phyloP scores from a whole-genome alignment of 495 filamentous ascomycete genomes.

The Cercophora samala region DNA sequence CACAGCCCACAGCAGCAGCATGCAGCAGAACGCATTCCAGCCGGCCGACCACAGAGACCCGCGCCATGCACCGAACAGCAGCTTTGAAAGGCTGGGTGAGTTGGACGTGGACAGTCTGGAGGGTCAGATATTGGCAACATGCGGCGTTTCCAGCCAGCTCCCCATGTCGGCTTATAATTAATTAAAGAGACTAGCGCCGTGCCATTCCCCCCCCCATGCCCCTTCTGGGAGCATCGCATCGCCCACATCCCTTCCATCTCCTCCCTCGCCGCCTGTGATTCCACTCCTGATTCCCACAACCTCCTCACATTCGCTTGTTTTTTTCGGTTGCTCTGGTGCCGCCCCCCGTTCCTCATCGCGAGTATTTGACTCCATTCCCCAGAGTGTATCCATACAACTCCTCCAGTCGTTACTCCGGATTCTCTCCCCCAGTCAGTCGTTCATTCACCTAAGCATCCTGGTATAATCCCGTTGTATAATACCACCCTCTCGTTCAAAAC shows the following conservation, averaged over 20 bases:
- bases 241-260: slow-evolving; percentile 1
- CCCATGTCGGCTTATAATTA: slow-evolving; percentile 14
- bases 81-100: too few relatives aligned
- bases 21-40: not conserved
- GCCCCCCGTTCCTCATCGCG: not conserved
- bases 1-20: not conserved
- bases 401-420: not conserved
- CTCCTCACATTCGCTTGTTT: slow-evolving; percentile 6
- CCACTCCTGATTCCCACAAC: slow-evolving; percentile 1
- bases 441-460: not conserved
- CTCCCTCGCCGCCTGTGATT: not conserved
- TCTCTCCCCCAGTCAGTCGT: not conserved
- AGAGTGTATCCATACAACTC: not conserved
- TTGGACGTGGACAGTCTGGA: too few relatives aligned
- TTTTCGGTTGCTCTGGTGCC: slow-evolving; percentile 7
- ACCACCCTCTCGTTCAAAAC: not conserved
- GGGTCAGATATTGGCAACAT: not conserved
- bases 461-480: slow-evolving; percentile 3
- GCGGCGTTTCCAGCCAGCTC: slow-evolving; percentile 14
- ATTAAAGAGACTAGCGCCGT: slow-evolving; percentile 13
- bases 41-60: not conserved
- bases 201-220: slow-evolving; percentile 11
- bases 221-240: not conserved
- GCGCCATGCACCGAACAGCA: not conserved
- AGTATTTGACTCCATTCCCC: not conserved